These are phyloP conservation scores for Trichosanthes truncata DNA, from an alignment of 306 rosid species.

Conservation along the genomic window DNA sequence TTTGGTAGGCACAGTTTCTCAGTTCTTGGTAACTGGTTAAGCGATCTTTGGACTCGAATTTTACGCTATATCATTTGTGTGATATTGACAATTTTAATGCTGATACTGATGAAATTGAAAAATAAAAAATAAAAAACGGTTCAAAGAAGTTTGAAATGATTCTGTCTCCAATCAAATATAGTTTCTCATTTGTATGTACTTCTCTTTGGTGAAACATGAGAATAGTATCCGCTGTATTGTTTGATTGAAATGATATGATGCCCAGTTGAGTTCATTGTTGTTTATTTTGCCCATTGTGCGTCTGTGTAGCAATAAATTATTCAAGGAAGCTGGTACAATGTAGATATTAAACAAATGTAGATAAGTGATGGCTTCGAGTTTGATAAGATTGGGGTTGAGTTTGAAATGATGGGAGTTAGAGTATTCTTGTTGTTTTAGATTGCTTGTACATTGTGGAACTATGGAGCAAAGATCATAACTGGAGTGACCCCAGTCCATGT, in stretches of 20 bases:
- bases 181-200: background rate
- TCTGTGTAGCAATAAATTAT: background rate
- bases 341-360: background rate
- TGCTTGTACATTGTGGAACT: background rate
- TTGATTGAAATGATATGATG: background rate
- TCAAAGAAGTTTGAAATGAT: background rate
- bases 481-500: background rate
- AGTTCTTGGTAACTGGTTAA: background rate
- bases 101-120: background rate
- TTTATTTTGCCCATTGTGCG: background rate
- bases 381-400: background rate
- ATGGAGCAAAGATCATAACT: background rate
- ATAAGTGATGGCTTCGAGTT: background rate
- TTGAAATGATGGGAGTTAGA: background rate
- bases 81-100: background rate
- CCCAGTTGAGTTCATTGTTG: background rate
- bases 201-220: background rate
- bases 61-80: background rate
- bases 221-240: background rate
- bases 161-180: background rate
- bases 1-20: conserved; percentile 5
- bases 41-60: background rate
- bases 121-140: background rate
- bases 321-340: background rate
- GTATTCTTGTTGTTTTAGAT: background rate